Percentiles rank a stretch among this genome's conserved stretches.
Conservation (phyloP, 179 eudicot species). For the Amaranthus tricolor region DNA sequence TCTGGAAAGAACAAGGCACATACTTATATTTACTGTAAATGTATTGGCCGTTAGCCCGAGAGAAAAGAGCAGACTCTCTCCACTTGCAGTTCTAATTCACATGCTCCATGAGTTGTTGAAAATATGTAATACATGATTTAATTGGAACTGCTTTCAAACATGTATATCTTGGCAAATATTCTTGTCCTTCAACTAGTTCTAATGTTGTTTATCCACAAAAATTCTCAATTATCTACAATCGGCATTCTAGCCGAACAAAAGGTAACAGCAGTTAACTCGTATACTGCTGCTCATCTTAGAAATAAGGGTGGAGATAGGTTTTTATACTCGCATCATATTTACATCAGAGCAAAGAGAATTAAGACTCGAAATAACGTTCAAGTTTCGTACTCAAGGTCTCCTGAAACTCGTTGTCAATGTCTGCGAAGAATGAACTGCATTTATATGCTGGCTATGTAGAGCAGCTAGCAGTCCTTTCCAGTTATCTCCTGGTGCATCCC, state of each 20-base stretch:
- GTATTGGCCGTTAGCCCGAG: conserved; percentile 10
- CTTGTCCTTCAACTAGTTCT: not conserved
- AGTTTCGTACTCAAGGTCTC: conserved; percentile 19
- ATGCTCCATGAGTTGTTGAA: not conserved
- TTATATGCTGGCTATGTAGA: conserved; percentile 39
- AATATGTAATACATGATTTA: not conserved
- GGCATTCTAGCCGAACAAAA: conserved; percentile 2
- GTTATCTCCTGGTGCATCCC: conserved; percentile 42
- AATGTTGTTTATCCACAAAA: not conserved
- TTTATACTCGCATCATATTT: conserved; percentile 14
- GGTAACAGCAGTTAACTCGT: not conserved
- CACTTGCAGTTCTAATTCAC: not conserved
- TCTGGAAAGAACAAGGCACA: not conserved
- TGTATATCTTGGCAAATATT: not conserved
- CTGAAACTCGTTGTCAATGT: conserved; percentile 28
- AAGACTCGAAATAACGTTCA: not conserved
- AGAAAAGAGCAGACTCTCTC: conserved; percentile 6
- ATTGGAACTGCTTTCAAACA: conserved; percentile 13
- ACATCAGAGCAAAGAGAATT: conserved; percentile 16
- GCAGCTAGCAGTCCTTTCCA: conserved; percentile 55
- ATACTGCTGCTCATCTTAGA: not conserved
- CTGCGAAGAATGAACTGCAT: conserved; percentile 29
- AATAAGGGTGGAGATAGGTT: not conserved
- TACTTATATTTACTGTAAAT: conserved; percentile 8
- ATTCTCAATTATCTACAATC: not conserved